Evolutionary conservation across 495 filamentous ascomycete genomes (phyloP), one percentile per base, ranked within the genome.

Genomic region (Staphylotrichum longicolle): DNA sequence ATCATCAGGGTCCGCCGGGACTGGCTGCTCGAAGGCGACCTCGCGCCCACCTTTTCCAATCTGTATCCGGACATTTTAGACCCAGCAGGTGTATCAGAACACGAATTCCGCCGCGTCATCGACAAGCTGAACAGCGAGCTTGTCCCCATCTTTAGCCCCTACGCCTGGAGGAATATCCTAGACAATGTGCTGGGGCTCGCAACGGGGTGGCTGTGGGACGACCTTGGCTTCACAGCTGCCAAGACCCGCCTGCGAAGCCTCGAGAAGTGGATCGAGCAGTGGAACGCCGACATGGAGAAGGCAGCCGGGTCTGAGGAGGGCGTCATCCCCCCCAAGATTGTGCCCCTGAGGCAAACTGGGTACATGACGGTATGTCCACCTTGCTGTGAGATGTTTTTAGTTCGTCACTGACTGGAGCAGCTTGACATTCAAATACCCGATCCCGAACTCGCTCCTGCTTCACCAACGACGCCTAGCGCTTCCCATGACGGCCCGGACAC

Each of bases 1-100:
- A 87, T 99, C 55, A 97, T 99, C 70, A 88, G 94, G 2, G 88
- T 99, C 54, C 82, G 84, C 32, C 82, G 94, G 32, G 94, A 98
- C 72, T 99, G 91, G 89, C 87, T 97, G 80, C 70, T 90, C 27
- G 82, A 83, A 46, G 95, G 92, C 5, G 94, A 99, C 71, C 77
- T 96, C n/a, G 91, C 92, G 7, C 94, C 94, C 15, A 89, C 90
- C 0, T 97, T 92, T 68, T 92, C 90, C 7, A 96, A 96, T 63
- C 82, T 96, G 1, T 99, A 98, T 65, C 94, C 94, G 0, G 94
- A 98, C 65, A 95, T 98, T 58, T 77, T 99, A 11, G 91, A 96
- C 62, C 91, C 92, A 3, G 83, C 90, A 47, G 79, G 89, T 5
- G 72, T 94, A 5, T 84, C 88, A 15, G 90, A 94, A 65, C 82